These are phyloP conservation scores for Melampsora americana DNA, from an alignment of 1,284 basidiomycete species.

Conservation along the genomic window DNA sequence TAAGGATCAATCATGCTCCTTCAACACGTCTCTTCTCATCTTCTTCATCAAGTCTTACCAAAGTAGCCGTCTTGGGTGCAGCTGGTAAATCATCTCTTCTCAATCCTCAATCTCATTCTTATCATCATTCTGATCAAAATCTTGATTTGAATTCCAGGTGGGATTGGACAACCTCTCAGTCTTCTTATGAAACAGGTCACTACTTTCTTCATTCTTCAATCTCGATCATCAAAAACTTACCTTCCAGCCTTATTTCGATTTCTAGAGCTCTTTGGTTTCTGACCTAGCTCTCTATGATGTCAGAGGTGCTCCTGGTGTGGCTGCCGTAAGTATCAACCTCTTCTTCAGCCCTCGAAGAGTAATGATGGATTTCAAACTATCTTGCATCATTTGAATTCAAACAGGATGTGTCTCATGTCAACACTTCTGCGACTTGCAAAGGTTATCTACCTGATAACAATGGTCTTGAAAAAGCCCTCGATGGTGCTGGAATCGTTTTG, in stretches of 20 bases:
- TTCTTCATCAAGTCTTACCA: conserved; percentile 67
- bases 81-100: conserved; percentile 59
- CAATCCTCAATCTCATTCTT: neutral
- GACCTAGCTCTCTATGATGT: conserved; percentile 89
- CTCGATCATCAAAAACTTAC: conserved; percentile 51
- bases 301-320: conserved; percentile 92
- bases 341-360: neutral
- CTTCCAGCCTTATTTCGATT: neutral
- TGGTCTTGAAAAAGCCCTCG: conserved; percentile 71
- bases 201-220: conserved; percentile 57
- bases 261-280: conserved; percentile 48
- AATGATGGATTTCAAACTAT: too few relatives aligned
- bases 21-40: conserved; percentile 67
- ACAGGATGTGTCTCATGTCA: conserved; percentile 56
- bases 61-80: conserved; percentile 85
- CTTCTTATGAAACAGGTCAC: conserved; percentile 80
- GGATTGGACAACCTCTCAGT: conserved; percentile 88
- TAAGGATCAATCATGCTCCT: conserved; percentile 47
- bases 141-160: conserved; percentile 56
- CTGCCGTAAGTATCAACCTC: conserved; percentile 57
- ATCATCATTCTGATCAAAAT: too few relatives aligned
- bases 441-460: conserved; percentile 64
- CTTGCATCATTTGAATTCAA: neutral
- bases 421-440: conserved; percentile 54
- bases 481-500: conserved; percentile 81